These are phyloP conservation scores for Rossbeevera mucosa DNA, from an alignment of 768 basidiomycete species.

Conservation along the genomic window DNA sequence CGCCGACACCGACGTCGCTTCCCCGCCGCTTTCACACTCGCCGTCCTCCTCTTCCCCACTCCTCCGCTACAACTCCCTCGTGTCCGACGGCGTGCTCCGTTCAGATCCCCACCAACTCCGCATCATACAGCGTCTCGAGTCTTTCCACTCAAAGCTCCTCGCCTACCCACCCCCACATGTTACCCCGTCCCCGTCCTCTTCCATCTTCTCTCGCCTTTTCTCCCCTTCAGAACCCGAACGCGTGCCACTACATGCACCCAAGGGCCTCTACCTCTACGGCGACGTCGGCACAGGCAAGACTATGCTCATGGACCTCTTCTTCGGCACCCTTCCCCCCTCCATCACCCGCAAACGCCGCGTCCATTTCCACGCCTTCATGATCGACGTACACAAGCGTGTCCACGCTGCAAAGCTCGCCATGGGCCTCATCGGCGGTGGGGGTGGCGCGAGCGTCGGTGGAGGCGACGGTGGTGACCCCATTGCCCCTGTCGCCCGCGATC, in stretches of 20 bases:
- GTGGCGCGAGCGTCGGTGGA: constrained; percentile 24
- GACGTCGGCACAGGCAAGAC: constrained; percentile 97
- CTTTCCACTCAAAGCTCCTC: constrained; percentile 66
- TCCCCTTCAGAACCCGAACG: constrained; percentile 17
- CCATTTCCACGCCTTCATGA: constrained; percentile 99
- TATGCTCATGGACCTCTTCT: constrained; percentile 99
- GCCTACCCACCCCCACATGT: constrained; percentile 68
- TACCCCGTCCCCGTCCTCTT: constrained; percentile 36
- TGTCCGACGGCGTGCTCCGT: constrained; percentile 50
- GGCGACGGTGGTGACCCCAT: constrained; percentile 66
- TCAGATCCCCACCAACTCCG: constrained; percentile 80
- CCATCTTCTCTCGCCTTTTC: constrained; percentile 29
- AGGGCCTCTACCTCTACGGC: constrained; percentile 92
- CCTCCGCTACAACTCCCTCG: constrained; percentile 44
- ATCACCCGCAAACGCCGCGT: constrained; percentile 78
- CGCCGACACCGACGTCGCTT: neutral
- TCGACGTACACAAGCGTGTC: constrained; percentile 92
- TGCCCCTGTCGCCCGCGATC: constrained; percentile 77
- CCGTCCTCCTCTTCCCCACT: constrained; percentile 21
- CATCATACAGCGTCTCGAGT: constrained; percentile 80
- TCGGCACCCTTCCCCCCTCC: constrained; percentile 67
- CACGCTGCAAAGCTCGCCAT: constrained; percentile 75
- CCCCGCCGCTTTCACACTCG: neutral
- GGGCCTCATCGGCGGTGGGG: constrained; percentile 47
- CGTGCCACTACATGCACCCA: constrained; percentile 57